Base-by-base conservation (phyloP, 352 stramenopile genomes). In the Blastocystis sp. region DNA sequence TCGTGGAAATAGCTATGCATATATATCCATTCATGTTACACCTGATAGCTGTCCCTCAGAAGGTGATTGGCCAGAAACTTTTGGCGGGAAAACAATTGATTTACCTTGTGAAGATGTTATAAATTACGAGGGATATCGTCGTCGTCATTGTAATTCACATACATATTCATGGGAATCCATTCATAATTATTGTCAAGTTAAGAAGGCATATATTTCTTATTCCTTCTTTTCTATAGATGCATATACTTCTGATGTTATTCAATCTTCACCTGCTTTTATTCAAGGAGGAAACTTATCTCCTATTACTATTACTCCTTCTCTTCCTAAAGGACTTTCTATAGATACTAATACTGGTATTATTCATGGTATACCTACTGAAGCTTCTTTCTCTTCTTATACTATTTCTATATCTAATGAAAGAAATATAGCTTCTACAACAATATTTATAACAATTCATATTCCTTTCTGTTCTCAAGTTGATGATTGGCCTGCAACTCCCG, bases 91-190 rank as follows among this genome's bases (percentile, higher is more conserved):
- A 62, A 30, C 34, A 54, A 10, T 11, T 13, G 39, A 54, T 62
- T 31, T 30, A 16, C 5, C 33, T 42, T 27, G 52, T 42, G 16
- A 24, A 54, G 9, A 35, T 33, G 10, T 42, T 4, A 33, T 18
- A 1, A 42, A 42, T 30, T 62, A 62, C 27, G 54, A 39, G 4
- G 52, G 52, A 3, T 62, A 62, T 34, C 32, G 52, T n/a, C 34
- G 52, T 13, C 52, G 52, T 30, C 52, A 37, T 42, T 62, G 52
- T 34, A 52, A 13, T n/a, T n/a, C n/a, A n/a, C n/a, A n/a, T n/a
- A n/a, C n/a, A n/a, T n/a, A n/a, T n/a, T n/a, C n/a, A n/a, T n/a
- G n/a, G n/a, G 21, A 33, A 16, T n/a, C n/a, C n/a, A n/a, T n/a
- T n/a, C n/a, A n/a, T n/a, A 62, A 62, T n/a, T 16, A 54, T 13